Conservation (phyloP, 2,329 filamentous ascomycete genomes). For the Penicillium oxalicum region DNA sequence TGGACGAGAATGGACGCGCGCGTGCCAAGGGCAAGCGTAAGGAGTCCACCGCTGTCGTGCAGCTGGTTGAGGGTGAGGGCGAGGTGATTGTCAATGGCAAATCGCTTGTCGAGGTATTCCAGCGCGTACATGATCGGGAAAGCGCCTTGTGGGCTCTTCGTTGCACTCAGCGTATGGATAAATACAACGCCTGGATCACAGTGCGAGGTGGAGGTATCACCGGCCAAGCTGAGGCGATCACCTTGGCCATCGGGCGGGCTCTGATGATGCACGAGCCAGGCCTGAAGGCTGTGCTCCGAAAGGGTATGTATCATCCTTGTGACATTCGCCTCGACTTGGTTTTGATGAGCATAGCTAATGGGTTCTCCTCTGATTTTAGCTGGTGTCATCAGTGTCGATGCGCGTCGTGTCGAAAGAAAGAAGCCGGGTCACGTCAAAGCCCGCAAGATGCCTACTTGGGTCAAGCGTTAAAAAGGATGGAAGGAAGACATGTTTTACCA, state of each 20-base stretch:
- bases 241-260: slow-evolving; percentile 81
- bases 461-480: slow-evolving; percentile 62
- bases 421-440: slow-evolving; percentile 95
- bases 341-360: background rate
- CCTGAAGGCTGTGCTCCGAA: slow-evolving; percentile 77
- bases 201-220: slow-evolving; percentile 84
- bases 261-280: slow-evolving; percentile 86
- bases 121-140: slow-evolving; percentile 85
- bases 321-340: too few species aligned
- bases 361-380: slow-evolving; percentile 50
- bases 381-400: slow-evolving; percentile 85
- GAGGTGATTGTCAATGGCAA: slow-evolving; percentile 88
- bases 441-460: slow-evolving; percentile 96
- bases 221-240: slow-evolving; percentile 91
- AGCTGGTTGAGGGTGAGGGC: slow-evolving; percentile 85
- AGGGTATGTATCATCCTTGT: slow-evolving; percentile 61
- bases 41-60: slow-evolving; percentile 75
- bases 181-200: slow-evolving; percentile 92
- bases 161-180: slow-evolving; percentile 74
- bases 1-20: slow-evolving; percentile 74
- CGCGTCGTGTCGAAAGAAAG: slow-evolving; percentile 92
- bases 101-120: slow-evolving; percentile 73
- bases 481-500: slow-evolving; percentile 1
- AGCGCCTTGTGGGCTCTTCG: slow-evolving; percentile 89
- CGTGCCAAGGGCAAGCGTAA: slow-evolving; percentile 81